A percentile compares a stretch with the other conserved stretches of the same genome.
Evolutionary conservation across 2,329 filamentous ascomycete genomes (phyloP).

Genomic region (Alternaria conjuncta): DNA sequence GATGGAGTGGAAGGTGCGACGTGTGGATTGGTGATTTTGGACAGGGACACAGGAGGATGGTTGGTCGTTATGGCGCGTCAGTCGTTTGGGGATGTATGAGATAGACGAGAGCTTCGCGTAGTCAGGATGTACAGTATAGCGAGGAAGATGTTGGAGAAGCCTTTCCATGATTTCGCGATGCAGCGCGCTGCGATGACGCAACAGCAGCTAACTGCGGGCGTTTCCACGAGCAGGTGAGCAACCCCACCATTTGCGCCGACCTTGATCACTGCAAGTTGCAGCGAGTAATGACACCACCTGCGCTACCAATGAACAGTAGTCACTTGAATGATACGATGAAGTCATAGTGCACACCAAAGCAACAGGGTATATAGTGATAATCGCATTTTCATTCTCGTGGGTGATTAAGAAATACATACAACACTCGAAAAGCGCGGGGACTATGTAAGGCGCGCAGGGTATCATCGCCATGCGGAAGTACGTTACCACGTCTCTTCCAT

Average conservation of each 20-base stretch:
- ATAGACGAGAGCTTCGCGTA: not conserved
- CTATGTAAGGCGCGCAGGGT: conserved; percentile 14
- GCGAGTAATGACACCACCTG: not conserved
- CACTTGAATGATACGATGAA: not conserved
- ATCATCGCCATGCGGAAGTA: conserved; percentile 15
- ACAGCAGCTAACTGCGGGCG: conserved; percentile 13
- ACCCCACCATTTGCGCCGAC: conserved; percentile 4
- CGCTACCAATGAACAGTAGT: not conserved
- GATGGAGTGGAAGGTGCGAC: not conserved
- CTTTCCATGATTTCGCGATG: conserved; percentile 20
- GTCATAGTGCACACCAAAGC: not conserved
- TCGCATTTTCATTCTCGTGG: conserved; percentile 15
- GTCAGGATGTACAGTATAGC: conserved; percentile 1
- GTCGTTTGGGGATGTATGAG: not conserved
- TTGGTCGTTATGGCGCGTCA: not conserved
- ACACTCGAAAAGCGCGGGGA: conserved; percentile 5
- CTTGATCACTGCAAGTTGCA: not conserved
- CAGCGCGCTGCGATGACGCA: conserved; percentile 33
- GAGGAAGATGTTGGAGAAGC: conserved; percentile 10
- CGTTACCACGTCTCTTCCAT: conserved; percentile 9
- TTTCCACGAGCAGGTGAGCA: conserved; percentile 13
- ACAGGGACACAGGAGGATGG: not conserved
- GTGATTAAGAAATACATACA: conserved; percentile 10
- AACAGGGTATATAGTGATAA: not conserved
- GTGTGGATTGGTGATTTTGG: not conserved